Conservation (phyloP, 129 eudicot species). For the Logfia minima region DNA sequence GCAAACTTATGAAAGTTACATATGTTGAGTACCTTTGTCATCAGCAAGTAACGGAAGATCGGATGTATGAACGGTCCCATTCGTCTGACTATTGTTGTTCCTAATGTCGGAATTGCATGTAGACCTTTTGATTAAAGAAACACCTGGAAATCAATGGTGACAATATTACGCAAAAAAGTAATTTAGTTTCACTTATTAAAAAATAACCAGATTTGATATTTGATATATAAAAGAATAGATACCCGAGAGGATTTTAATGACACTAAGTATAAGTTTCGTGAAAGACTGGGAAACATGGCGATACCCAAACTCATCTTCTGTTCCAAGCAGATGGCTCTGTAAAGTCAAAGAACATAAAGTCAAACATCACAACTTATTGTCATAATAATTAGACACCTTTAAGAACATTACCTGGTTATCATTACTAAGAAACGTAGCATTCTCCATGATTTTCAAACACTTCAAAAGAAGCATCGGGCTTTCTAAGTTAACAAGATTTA, state of each 20-base stretch:
- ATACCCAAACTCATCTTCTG: conserved; percentile 55
- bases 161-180: conserved; percentile 4
- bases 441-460: conserved; percentile 94
- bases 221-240: conserved; percentile 24
- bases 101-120: conserved; percentile 35
- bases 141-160: conserved; percentile 42
- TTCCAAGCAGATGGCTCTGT: conserved; percentile 85
- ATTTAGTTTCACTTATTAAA: neutral
- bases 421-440: conserved; percentile 79
- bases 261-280: conserved; percentile 62
- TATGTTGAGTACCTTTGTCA: conserved; percentile 36
- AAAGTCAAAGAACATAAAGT: conserved; percentile 13
- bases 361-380: conserved; percentile 11
- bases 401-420: conserved; percentile 68
- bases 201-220: neutral
- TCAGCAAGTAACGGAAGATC: conserved; percentile 33
- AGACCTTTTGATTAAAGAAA: conserved; percentile 50
- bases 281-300: conserved; percentile 49
- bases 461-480: conserved; percentile 67
- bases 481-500: conserved; percentile 49
- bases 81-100: conserved; percentile 31
- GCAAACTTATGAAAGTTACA: too few relatives aligned
- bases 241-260: conserved; percentile 89
- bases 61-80: conserved; percentile 30
- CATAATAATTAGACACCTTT: conserved; percentile 3